These are phyloP conservation scores for Aspergillus piperis DNA, from an alignment of 2,329 filamentous ascomycete genomes.

Conservation along the genomic window DNA sequence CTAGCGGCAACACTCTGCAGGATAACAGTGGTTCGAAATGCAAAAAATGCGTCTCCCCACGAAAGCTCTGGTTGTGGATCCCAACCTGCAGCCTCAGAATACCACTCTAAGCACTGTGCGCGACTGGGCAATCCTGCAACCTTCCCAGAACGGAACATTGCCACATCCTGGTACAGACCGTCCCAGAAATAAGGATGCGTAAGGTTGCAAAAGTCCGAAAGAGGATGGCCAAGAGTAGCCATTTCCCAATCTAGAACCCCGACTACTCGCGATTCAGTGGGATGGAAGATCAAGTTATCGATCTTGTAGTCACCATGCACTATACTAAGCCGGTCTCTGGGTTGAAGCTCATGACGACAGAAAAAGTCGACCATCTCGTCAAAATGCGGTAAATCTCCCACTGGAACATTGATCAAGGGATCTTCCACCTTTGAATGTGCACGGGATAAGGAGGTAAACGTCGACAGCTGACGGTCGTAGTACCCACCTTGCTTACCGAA, in stretches of 20 bases:
- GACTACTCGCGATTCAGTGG: conserved; percentile 6
- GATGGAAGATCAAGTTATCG: conserved; percentile 7
- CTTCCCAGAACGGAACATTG: too few species aligned
- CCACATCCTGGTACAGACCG: too few species aligned
- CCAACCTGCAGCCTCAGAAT: neutral
- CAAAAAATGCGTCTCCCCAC: neutral
- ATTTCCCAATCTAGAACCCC: conserved; percentile 11
- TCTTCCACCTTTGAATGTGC: neutral
- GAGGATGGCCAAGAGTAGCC: conserved; percentile 4
- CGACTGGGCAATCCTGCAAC: neutral
- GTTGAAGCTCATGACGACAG: neutral
- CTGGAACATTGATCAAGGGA: neutral
- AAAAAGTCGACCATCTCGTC: neutral
- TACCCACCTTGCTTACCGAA: too few species aligned
- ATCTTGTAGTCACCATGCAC: conserved; percentile 15
- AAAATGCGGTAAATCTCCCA: neutral
- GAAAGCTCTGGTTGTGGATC: neutral
- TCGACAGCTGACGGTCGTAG: conserved; percentile 9
- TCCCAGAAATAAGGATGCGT: neutral
- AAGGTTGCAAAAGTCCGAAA: conserved; percentile 1
- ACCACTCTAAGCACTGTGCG: neutral
- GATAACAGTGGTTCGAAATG: neutral
- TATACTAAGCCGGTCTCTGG: neutral
- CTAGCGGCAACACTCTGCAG: neutral
- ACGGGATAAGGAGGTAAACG: neutral